Conservation (phyloP, 2,329 filamentous ascomycete species). For the Botrytis squamosa region DNA sequence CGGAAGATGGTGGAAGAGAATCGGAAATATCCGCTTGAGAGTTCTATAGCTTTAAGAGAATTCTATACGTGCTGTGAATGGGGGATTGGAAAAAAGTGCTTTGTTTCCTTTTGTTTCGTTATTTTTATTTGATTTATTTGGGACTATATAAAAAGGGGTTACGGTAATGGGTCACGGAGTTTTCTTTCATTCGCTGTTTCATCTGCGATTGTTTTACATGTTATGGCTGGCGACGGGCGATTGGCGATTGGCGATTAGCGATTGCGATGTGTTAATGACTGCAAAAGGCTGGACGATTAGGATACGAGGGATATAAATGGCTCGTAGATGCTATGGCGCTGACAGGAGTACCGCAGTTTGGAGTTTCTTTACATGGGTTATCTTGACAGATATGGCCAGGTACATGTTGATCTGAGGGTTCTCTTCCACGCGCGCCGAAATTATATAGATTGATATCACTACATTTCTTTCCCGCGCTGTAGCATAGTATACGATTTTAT, state of each 20-base stretch:
- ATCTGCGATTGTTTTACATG: neutral
- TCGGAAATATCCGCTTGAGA: neutral
- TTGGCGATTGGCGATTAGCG: neutral
- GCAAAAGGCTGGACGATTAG: constrained; percentile 5
- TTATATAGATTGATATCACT: constrained; percentile 7
- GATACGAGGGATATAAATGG: constrained; percentile 7
- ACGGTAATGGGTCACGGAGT: neutral
- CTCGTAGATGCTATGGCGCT: constrained; percentile 9
- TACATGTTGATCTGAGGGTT: neutral
- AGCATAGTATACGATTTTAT: neutral
- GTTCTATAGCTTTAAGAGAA: neutral
- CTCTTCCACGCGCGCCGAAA: neutral
- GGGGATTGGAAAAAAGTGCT: neutral
- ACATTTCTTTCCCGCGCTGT: neutral
- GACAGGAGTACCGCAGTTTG: constrained; percentile 11
- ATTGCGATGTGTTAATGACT: neutral
- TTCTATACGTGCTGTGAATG: neutral
- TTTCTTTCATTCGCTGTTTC: neutral
- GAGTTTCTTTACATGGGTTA: neutral
- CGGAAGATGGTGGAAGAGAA: neutral
- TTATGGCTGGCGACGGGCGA: neutral
- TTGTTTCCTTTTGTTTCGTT: neutral
- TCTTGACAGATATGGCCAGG: neutral
- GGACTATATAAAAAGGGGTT: neutral
- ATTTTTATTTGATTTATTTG: neutral